A percentile compares a stretch with the other conserved stretches of the same genome.
phyloP scores from a whole-genome alignment of 805 yeast genomes.

The Pichia insulana region DNA sequence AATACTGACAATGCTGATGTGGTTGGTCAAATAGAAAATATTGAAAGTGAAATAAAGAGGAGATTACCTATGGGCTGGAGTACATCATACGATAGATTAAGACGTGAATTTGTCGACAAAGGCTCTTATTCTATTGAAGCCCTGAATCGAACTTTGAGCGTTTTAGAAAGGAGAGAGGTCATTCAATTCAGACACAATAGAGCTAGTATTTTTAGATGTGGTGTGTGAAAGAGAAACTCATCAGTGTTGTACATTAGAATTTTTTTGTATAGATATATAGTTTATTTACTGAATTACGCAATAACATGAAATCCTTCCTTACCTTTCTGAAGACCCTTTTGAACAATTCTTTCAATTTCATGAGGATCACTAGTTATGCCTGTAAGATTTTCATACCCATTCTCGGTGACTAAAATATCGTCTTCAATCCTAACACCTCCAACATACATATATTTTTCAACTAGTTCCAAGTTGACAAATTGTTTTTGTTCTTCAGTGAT shows the following conservation, averaged over 20 bases:
- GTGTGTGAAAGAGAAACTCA: constrained; percentile 31
- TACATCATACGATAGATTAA: constrained; percentile 74
- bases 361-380: constrained; percentile 77
- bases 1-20: constrained; percentile 46
- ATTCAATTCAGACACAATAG: constrained; percentile 84
- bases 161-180: constrained; percentile 80
- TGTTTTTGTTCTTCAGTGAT: constrained; percentile 34
- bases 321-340: constrained; percentile 50
- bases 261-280: background rate
- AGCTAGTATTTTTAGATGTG: constrained; percentile 67
- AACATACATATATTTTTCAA: constrained; percentile 72
- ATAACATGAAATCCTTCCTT: constrained; percentile 51
- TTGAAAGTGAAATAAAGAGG: constrained; percentile 79
- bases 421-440: constrained; percentile 99
- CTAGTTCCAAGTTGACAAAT: constrained; percentile 54
- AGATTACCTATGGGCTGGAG: constrained; percentile 96
- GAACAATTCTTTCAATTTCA: constrained; percentile 71
- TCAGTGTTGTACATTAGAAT: background rate
- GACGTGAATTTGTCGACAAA: constrained; percentile 70
- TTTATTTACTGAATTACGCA: constrained; percentile 8
- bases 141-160: constrained; percentile 71
- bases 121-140: constrained; percentile 55
- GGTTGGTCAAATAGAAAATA: constrained; percentile 62
- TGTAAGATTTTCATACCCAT: constrained; percentile 77
- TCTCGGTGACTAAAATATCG: constrained; percentile 69